These are phyloP conservation scores for Magnusiomyces paraingens DNA, from an alignment of 1,139 yeast genomes.

Conservation along the genomic window DNA sequence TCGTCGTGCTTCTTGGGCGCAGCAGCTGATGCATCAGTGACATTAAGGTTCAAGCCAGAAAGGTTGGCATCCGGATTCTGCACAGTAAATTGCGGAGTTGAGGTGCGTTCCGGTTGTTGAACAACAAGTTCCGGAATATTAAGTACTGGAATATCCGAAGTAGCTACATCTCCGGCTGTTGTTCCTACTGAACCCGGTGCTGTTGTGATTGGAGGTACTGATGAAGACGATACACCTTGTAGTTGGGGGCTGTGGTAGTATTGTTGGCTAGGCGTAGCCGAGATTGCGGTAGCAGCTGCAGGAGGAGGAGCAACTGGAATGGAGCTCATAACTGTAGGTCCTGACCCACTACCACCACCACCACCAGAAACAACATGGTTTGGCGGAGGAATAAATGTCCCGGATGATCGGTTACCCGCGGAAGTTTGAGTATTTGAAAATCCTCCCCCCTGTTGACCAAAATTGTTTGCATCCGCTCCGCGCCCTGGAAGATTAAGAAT, in stretches of 20 bases:
- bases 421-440: not conserved
- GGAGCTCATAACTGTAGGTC: too few species aligned
- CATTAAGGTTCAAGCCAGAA: not conserved
- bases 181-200: not conserved
- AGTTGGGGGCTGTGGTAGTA: not conserved
- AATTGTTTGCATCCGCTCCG: not conserved
- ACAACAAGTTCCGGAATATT: slow-evolving; percentile 1
- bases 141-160: not conserved
- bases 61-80: not conserved
- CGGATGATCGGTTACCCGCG: not conserved
- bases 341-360: too few species aligned
- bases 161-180: not conserved
- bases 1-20: not conserved
- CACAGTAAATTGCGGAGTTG: not conserved
- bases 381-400: not conserved
- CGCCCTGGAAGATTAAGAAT: not conserved
- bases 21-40: not conserved
- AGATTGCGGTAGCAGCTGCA: not conserved
- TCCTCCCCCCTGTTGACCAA: too few species aligned
- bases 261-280: not conserved
- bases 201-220: too few species aligned
- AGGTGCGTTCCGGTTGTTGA: slow-evolving; percentile 5
- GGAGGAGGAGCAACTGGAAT: not conserved
- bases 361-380: too few species aligned
- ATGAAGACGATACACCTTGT: not conserved